Conservation (phyloP, 2,329 filamentous ascomycete species). For the Fusarium palustre region DNA sequence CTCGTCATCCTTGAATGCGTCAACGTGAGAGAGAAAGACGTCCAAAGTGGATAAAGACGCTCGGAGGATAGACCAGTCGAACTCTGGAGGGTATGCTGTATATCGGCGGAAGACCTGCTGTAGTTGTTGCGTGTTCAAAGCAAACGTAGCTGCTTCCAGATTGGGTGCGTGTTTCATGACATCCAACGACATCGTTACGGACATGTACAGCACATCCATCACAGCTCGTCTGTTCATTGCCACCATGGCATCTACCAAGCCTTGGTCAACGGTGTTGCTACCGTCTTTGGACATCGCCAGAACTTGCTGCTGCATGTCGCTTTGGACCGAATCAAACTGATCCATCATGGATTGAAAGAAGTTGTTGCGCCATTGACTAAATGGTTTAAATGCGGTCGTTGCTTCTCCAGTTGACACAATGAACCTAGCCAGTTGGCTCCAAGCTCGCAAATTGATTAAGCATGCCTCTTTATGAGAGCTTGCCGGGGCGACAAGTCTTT, state of each 20-base stretch:
- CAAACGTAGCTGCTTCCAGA: conserved; percentile 61
- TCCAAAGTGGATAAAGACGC: conserved; percentile 61
- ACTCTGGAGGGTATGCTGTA: conserved; percentile 54
- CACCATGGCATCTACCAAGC: conserved; percentile 63
- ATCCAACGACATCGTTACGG: conserved; percentile 62
- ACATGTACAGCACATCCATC: conserved; percentile 64
- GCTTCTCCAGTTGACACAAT: conserved; percentile 61
- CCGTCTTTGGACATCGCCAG: conserved; percentile 61
- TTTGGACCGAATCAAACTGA: conserved; percentile 67
- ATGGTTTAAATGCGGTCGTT: conserved; percentile 62
- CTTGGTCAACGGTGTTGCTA: conserved; percentile 57
- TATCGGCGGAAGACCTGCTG: conserved; percentile 65
- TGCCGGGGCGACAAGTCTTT: conserved; percentile 68
- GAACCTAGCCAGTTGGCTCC: conserved; percentile 71
- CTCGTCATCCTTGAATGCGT: conserved; percentile 55
- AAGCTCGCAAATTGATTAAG: conserved; percentile 71
- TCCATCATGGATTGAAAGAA: conserved; percentile 68
- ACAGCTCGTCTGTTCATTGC: conserved; percentile 64
- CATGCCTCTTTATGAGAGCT: conserved; percentile 75
- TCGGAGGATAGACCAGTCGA: conserved; percentile 63
- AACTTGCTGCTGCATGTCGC: conserved; percentile 68
- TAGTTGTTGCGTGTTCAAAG: conserved; percentile 63
- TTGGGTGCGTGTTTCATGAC: conserved; percentile 61
- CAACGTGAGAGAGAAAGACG: conserved; percentile 60
- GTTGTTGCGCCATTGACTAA: conserved; percentile 63